phyloP scores from a whole-genome alignment of 192 early-diverging fungal genomes.

The Coemansia sp. region DNA sequence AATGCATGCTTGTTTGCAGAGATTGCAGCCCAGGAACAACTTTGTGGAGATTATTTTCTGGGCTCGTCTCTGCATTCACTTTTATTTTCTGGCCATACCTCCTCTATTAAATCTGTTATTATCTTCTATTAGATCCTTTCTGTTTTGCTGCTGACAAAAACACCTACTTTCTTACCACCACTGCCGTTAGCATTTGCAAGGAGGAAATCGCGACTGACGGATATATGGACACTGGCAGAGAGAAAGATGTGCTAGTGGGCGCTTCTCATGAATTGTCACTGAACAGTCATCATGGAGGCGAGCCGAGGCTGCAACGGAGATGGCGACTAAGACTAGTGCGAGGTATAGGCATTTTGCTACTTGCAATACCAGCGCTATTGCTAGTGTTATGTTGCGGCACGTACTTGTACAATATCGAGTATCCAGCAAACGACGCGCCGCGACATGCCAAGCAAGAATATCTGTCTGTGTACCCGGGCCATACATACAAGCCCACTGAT shows the following conservation, averaged over 20 bases:
- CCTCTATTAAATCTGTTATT: neutral
- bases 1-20: neutral
- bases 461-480: slow-evolving; percentile 19
- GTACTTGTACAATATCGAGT: slow-evolving; percentile 25
- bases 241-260: neutral
- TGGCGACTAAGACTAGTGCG: slow-evolving; percentile 14
- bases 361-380: slow-evolving; percentile 21
- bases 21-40: neutral
- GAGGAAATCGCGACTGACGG: neutral
- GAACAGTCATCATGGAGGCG: neutral
- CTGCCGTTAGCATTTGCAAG: neutral
- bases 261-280: neutral
- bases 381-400: slow-evolving; percentile 18
- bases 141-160: neutral
- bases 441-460: slow-evolving; percentile 15
- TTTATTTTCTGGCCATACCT: neutral
- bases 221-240: neutral
- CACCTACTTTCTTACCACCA: neutral
- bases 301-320: neutral
- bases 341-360: slow-evolving; percentile 19
- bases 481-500: slow-evolving; percentile 13
- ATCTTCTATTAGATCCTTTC: too few species aligned
- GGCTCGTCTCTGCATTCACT: neutral
- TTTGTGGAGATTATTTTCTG: neutral
- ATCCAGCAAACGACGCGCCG: slow-evolving; percentile 2